Evolutionary conservation across 208 protist species (phyloP).

Genomic region (Leishmania tarentolae): DNA sequence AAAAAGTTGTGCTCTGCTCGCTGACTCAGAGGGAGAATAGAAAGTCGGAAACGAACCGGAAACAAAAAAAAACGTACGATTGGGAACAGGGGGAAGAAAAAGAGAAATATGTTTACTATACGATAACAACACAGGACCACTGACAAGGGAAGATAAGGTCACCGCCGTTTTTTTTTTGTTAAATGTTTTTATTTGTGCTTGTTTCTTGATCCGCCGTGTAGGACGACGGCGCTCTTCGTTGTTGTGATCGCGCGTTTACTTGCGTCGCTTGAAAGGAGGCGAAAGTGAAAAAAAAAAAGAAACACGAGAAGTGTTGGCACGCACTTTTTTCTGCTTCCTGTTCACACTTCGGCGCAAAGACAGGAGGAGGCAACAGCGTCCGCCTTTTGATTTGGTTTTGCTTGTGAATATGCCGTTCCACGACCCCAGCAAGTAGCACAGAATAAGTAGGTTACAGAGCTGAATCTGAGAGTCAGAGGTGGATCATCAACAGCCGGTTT

Average conservation of each 20-base stretch:
- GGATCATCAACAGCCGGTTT: background rate
- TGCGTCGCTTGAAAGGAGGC: background rate
- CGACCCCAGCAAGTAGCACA: background rate
- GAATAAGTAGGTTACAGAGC: background rate
- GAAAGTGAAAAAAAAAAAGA: background rate
- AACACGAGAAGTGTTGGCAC: background rate
- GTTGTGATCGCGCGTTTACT: too few relatives aligned
- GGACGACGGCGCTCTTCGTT: too few relatives aligned
- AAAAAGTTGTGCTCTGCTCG: background rate
- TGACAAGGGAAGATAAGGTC: background rate
- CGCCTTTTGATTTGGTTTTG: background rate
- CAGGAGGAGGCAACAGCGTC: background rate
- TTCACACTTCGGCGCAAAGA: background rate
- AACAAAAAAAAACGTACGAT: constrained; percentile 12
- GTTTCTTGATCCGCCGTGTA: background rate
- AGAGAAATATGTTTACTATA: background rate
- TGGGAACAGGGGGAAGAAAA: background rate
- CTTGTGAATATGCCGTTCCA: background rate
- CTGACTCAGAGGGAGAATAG: background rate
- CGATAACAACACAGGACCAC: background rate
- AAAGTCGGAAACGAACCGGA: background rate
- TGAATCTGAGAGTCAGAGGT: background rate
- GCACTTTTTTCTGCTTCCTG: background rate
- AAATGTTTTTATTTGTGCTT: background rate
- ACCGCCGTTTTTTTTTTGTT: background rate